These are phyloP conservation scores for Cladosporium sp. DNA, from an alignment of 2,329 filamentous ascomycete genomes.

Conservation along the genomic window DNA sequence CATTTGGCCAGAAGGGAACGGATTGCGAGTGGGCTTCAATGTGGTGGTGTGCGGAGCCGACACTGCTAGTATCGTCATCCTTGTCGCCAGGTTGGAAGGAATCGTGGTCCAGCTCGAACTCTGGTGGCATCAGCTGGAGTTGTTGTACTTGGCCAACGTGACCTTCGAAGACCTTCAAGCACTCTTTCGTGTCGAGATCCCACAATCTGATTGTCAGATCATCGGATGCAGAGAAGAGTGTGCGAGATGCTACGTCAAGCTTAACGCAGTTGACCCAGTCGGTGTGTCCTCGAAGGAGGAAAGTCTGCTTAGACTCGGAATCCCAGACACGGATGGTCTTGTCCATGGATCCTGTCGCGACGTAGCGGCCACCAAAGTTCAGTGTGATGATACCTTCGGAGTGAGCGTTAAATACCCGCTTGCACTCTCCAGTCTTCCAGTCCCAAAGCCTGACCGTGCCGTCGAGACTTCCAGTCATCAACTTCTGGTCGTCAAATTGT, in stretches of 20 bases:
- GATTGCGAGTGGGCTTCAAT: conserved; percentile 20
- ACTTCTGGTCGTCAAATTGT: conserved; percentile 87
- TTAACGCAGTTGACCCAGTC: conserved; percentile 98
- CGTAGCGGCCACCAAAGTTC: conserved; percentile 79
- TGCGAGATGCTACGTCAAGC: conserved; percentile 70
- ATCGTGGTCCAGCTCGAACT: conserved; percentile 84
- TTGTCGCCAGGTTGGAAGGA: conserved; percentile 57
- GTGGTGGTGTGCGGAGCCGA: conserved; percentile 29
- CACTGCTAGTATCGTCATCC: conserved; percentile 40
- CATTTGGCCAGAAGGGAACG: conserved; percentile 58
- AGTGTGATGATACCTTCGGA: conserved; percentile 80
- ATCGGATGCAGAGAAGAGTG: conserved; percentile 89
- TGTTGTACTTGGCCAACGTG: conserved; percentile 97
- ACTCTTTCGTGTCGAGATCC: conserved; percentile 83
- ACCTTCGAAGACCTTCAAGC: conserved; percentile 76
- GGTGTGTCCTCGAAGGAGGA: conserved; percentile 75
- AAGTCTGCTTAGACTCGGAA: conserved; percentile 79
- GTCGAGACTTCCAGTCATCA: conserved; percentile 89
- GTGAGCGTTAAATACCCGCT: conserved; percentile 79
- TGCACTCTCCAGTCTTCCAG: conserved; percentile 85
- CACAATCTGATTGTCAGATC: conserved; percentile 89
- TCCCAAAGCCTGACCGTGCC: conserved; percentile 92
- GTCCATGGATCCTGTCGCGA: conserved; percentile 89
- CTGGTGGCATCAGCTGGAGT: conserved; percentile 76
- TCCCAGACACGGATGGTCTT: conserved; percentile 91